These are phyloP conservation scores for Vigna nakashimae DNA, from an alignment of 306 rosid species.

Conservation along the genomic window DNA sequence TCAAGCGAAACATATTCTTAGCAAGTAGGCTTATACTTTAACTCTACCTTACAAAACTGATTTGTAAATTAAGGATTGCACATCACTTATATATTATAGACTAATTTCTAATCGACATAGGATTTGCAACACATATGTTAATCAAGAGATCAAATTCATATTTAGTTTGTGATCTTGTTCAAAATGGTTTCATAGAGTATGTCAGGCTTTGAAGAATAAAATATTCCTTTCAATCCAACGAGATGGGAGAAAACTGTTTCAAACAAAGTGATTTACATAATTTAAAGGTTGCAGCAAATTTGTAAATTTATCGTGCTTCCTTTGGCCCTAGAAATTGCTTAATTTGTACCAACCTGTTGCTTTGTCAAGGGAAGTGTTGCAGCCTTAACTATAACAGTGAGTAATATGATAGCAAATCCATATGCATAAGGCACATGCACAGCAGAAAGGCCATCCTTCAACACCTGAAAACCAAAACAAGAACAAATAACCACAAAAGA, in stretches of 20 bases:
- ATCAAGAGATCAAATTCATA: conserved; percentile 36
- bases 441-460: conserved; percentile 80
- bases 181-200: conserved; percentile 18
- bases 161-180: not conserved
- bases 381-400: conserved; percentile 80
- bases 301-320: conserved; percentile 6
- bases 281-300: conserved; percentile 28
- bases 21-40: no score
- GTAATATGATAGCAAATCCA: conserved; percentile 95
- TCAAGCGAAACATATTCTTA: not conserved
- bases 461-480: conserved; percentile 55
- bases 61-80: no score
- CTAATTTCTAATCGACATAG: no score
- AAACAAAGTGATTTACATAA: not conserved
- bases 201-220: conserved; percentile 31
- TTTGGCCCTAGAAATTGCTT: conserved; percentile 18
- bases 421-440: conserved; percentile 93
- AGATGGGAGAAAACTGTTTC: not conserved
- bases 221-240: conserved; percentile 21
- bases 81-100: no score
- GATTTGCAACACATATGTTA: not conserved
- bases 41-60: no score
- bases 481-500: not conserved
- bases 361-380: conserved; percentile 90
- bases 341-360: conserved; percentile 74